Evolutionary conservation across 805 yeast species (phyloP).

Genomic region (Metschnikowia cubensis): DNA sequence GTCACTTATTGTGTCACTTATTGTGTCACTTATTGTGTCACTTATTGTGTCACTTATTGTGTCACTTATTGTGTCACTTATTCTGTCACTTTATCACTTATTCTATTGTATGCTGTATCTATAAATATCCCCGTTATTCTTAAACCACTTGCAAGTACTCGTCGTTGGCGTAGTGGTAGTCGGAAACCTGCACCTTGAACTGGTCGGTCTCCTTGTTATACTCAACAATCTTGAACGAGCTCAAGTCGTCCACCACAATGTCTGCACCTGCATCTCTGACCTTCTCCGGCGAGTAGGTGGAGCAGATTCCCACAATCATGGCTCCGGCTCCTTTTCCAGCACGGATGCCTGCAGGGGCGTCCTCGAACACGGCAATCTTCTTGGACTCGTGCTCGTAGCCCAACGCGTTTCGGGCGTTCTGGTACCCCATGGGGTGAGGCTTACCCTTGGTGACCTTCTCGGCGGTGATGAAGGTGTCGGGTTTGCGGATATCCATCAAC

Average conservation of each 20-base stretch:
- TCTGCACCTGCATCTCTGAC: slow-evolving; percentile 77
- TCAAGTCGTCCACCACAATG: slow-evolving; percentile 72
- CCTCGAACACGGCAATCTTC: slow-evolving; percentile 71
- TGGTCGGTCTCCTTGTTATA: slow-evolving; percentile 44
- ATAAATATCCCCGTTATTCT: slow-evolving; percentile 4
- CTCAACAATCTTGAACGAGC: slow-evolving; percentile 53
- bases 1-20: too few species aligned
- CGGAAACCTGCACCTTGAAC: slow-evolving; percentile 38
- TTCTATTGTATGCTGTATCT: not conserved
- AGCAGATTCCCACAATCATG: slow-evolving; percentile 76
- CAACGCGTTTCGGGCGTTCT: slow-evolving; percentile 48
- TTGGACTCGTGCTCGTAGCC: slow-evolving; percentile 34
- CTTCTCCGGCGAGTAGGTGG: slow-evolving; percentile 67
- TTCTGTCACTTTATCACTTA: too few species aligned
- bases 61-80: too few species aligned
- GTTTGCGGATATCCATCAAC: slow-evolving; percentile 55
- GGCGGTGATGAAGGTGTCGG: slow-evolving; percentile 77
- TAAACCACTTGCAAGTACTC: slow-evolving; percentile 29
- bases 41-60: too few species aligned
- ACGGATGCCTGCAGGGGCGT: slow-evolving; percentile 82
- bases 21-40: too few species aligned
- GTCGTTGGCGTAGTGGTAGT: slow-evolving; percentile 42
- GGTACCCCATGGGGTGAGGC: slow-evolving; percentile 84
- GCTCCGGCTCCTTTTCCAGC: slow-evolving; percentile 87
- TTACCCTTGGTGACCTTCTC: slow-evolving; percentile 76